Conservation (phyloP, 2,329 filamentous ascomycete species). For the Nothophaeocryptopus gaeumannii region DNA sequence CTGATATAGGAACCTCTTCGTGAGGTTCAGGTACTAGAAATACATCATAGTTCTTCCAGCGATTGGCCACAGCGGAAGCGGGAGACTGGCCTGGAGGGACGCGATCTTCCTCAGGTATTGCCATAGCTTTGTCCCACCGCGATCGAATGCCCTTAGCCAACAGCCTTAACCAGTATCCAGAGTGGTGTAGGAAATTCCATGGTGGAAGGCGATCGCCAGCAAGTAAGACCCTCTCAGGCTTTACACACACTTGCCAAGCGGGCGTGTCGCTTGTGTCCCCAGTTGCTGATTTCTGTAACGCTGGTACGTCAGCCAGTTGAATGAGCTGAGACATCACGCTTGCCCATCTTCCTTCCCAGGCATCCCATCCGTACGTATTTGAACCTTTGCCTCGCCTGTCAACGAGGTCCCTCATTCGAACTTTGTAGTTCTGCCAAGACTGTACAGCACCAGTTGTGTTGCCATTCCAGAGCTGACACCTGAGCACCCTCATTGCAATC, state of each 20-base stretch:
- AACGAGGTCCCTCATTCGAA: slow-evolving; percentile 71
- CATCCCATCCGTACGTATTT: slow-evolving; percentile 86
- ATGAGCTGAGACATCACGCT: slow-evolving; percentile 61
- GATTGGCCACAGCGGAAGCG: slow-evolving; percentile 53
- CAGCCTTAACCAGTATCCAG: slow-evolving; percentile 60
- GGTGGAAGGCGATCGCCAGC: slow-evolving; percentile 52
- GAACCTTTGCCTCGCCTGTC: slow-evolving; percentile 82
- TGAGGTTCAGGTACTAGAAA: slow-evolving; percentile 61
- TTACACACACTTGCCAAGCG: slow-evolving; percentile 39
- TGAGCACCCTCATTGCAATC: slow-evolving; percentile 74
- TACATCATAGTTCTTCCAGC: slow-evolving; percentile 56
- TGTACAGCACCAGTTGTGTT: slow-evolving; percentile 77
- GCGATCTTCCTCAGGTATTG: slow-evolving; percentile 60
- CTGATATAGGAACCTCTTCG: slow-evolving; percentile 50
- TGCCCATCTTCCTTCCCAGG: slow-evolving; percentile 80
- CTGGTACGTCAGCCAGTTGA: slow-evolving; percentile 50
- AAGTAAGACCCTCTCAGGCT: slow-evolving; percentile 52
- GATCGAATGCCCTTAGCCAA: slow-evolving; percentile 52
- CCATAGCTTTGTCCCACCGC: slow-evolving; percentile 51
- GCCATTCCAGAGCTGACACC: slow-evolving; percentile 77
- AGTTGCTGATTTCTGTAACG: slow-evolving; percentile 34
- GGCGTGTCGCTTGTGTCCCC: slow-evolving; percentile 16
- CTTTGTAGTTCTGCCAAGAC: slow-evolving; percentile 75
- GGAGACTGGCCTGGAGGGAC: slow-evolving; percentile 54
- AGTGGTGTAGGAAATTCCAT: slow-evolving; percentile 60